Evolutionary conservation across 2,329 filamentous ascomycete species (phyloP), one percentile per base, ranked within the genome.

Genomic region (Fusarium goolgardi): DNA sequence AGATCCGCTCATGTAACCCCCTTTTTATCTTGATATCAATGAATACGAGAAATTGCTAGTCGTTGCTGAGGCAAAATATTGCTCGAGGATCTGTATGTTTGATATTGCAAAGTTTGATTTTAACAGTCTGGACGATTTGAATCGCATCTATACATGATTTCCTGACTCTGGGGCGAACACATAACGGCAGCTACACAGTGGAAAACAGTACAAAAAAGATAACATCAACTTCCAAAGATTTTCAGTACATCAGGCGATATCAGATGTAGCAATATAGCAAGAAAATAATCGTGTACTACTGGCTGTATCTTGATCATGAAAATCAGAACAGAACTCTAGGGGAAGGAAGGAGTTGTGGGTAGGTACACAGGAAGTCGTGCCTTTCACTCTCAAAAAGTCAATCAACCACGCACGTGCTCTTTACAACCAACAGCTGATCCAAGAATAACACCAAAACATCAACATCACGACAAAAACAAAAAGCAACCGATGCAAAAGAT

Each of bases 1-100:
- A 64, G 61, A 64, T 64, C 61, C 61, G 61, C 35, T 12, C 12
- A 63, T 41, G 15, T 29, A 44, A 55, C 60, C 60, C 60, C 53
- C 31, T 34, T n/a, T 65, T 53, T 41, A 20, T 47, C 21, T 31
- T 64, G 21, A 37, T 52, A 47, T 62, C 18, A 21, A 44, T 16
- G 16, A 27, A 44, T 31, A 9, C 25, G 21, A 63, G 58, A 63
- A 50, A 44, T 31, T 55, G 0, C 1, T 2, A 18, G 27, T 11
- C 8, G 2, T 5, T 2, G 21, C 2, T n/a, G 1, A 20, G 8
- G n/a, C 12, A 6, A 16, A 20, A 18, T 21, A 34, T 27, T 4
- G 16, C 3, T 11, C 20, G 31, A 11, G 15, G 23, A 11, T 20
- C n/a, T 25, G 11, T 5, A 25, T 15, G 10, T 12, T 27, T 18